A percentile compares a stretch with the other conserved stretches of the same genome.
Conservation (phyloP, 208 protist genomes). For the Leptomonas pyrrhocoris region DNA sequence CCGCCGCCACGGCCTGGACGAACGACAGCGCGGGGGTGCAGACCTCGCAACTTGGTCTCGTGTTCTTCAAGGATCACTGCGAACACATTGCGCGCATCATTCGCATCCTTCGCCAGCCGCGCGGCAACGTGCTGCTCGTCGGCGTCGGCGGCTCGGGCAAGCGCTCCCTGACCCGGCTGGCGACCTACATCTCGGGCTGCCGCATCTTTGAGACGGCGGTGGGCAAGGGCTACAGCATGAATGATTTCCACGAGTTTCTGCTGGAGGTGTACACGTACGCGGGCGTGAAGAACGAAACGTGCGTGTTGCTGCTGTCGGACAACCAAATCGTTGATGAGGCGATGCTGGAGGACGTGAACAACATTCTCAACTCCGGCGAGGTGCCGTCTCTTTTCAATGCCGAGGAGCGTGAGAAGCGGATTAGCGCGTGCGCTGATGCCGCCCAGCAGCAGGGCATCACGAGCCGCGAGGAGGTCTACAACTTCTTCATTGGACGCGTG, state of each 20-base stretch:
- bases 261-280: slow-evolving; percentile 92
- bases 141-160: slow-evolving; percentile 97
- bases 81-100: slow-evolving; percentile 96
- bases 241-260: slow-evolving; percentile 93
- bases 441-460: slow-evolving; percentile 88
- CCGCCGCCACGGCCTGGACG: slow-evolving; percentile 35
- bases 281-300: slow-evolving; percentile 84
- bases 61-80: slow-evolving; percentile 96
- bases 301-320: slow-evolving; percentile 96
- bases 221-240: slow-evolving; percentile 93
- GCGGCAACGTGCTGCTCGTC: slow-evolving; percentile 96
- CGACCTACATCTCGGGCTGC: slow-evolving; percentile 89
- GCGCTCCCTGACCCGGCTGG: slow-evolving; percentile 95
- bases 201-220: slow-evolving; percentile 93
- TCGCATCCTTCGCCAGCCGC: slow-evolving; percentile 96
- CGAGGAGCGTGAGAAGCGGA: slow-evolving; percentile 96
- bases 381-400: slow-evolving; percentile 96
- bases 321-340: slow-evolving; percentile 95
- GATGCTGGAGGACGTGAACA: slow-evolving; percentile 98
- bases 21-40: slow-evolving; percentile 33
- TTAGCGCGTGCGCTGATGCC: slow-evolving; percentile 91
- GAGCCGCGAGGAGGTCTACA: slow-evolving; percentile 92
- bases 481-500: slow-evolving; percentile 95
- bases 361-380: slow-evolving; percentile 97
- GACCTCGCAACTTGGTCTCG: slow-evolving; percentile 74